Evolutionary conservation across 225 moss, liverwort and hornwort genomes (phyloP).

Genomic region (Pleurozium schreberi): DNA sequence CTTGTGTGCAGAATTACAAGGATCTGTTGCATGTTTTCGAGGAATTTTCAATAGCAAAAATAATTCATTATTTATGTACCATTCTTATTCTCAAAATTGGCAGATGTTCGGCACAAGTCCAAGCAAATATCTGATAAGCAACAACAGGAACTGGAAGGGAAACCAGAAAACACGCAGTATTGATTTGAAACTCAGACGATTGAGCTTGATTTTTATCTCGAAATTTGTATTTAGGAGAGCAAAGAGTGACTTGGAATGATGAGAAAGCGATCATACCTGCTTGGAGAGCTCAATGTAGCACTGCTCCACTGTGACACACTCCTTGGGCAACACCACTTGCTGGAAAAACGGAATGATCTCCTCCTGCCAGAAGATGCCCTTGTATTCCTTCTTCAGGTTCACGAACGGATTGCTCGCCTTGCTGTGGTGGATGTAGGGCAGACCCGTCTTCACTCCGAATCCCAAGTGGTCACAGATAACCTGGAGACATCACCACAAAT

Average conservation of each 20-base stretch:
- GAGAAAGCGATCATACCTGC: neutral
- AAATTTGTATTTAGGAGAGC: neutral
- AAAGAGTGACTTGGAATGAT: neutral
- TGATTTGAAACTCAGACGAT: neutral
- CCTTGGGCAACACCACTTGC: slow-evolving; percentile 45
- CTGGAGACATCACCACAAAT: neutral
- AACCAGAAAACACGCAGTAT: neutral
- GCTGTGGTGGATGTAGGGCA: slow-evolving; percentile 93
- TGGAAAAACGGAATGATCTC: slow-evolving; percentile 67
- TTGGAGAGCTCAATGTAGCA: slow-evolving; percentile 59
- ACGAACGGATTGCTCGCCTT: slow-evolving; percentile 82
- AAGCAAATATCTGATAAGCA: neutral
- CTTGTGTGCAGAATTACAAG: neutral
- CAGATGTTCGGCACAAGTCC: neutral
- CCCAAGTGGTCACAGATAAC: slow-evolving; percentile 73
- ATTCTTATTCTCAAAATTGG: neutral
- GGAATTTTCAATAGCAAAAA: neutral
- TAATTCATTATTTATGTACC: neutral
- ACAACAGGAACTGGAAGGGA: neutral
- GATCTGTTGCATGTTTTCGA: neutral
- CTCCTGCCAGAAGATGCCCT: slow-evolving; percentile 83
- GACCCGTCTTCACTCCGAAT: slow-evolving; percentile 80
- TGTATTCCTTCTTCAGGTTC: slow-evolving; percentile 62
- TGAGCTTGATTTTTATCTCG: too few species aligned
- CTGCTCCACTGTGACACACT: slow-evolving; percentile 50